Evolutionary conservation across 805 yeast genomes (phyloP).

Genomic region (Starmerella bombi): DNA sequence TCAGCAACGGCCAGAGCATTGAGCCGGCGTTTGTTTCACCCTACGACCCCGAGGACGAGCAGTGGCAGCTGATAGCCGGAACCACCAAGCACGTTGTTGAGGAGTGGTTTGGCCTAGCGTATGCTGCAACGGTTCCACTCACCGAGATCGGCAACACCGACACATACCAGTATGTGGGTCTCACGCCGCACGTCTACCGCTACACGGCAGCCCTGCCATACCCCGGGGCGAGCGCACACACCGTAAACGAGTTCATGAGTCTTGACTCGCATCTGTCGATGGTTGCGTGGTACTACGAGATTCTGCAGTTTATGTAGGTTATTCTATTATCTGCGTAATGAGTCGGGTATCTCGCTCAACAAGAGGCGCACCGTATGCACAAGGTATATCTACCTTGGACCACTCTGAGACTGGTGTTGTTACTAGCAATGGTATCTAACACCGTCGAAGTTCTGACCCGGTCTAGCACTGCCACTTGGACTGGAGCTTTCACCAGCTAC

Average conservation of each 20-base stretch:
- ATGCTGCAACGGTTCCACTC: constrained; percentile 40
- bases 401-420: too few relatives aligned
- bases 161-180: constrained; percentile 49
- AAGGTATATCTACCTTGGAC: too few relatives aligned
- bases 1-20: constrained; percentile 22
- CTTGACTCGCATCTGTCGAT: constrained; percentile 40
- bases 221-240: constrained; percentile 31
- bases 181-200: constrained; percentile 48
- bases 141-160: constrained; percentile 62
- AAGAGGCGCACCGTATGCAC: too few relatives aligned
- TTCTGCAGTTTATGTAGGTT: too few relatives aligned
- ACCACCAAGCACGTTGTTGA: constrained; percentile 50
- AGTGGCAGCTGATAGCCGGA: constrained; percentile 49
- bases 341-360: too few relatives aligned
- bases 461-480: too few relatives aligned
- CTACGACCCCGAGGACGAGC: constrained; percentile 21
- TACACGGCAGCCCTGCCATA: constrained; percentile 24
- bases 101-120: constrained; percentile 16
- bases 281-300: constrained; percentile 24
- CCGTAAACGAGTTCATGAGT: constrained; percentile 48
- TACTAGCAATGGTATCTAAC: too few relatives aligned
- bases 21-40: constrained; percentile 48
- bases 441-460: too few relatives aligned
- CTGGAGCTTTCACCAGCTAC: too few relatives aligned
- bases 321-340: too few relatives aligned